phyloP scores from a whole-genome alignment of 2,329 filamentous ascomycete species.

The Fusarium acutatum region DNA sequence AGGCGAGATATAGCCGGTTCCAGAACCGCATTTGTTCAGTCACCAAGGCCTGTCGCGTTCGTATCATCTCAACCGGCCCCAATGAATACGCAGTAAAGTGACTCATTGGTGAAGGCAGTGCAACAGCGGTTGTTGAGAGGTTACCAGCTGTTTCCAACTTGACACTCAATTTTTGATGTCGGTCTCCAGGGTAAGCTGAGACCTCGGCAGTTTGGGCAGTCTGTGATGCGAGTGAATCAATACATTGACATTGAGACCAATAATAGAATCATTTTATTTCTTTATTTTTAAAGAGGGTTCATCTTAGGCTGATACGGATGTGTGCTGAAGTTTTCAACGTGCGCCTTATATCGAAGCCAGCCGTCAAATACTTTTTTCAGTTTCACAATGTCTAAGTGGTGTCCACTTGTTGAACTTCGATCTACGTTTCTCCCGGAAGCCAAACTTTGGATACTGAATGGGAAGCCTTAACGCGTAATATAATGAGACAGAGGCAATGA shows the following conservation, averaged over 20 bases:
- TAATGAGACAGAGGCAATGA: background rate
- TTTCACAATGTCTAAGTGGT: background rate
- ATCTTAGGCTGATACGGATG: background rate
- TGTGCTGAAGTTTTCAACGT: background rate
- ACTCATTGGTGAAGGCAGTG: background rate
- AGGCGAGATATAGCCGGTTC: conserved; percentile 1
- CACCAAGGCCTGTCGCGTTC: background rate
- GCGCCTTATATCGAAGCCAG: background rate
- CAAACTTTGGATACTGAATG: background rate
- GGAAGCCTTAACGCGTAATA: no score
- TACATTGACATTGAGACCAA: background rate
- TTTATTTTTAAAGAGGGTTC: background rate
- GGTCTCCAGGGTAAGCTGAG: background rate
- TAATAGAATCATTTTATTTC: background rate
- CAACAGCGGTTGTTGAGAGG: background rate
- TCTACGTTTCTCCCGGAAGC: background rate
- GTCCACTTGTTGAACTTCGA: background rate
- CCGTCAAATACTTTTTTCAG: background rate
- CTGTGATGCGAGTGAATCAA: background rate
- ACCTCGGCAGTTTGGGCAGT: background rate
- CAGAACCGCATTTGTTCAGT: background rate
- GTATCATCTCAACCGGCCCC: background rate
- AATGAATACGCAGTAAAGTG: background rate
- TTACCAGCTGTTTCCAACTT: background rate
- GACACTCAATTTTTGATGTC: background rate